A percentile compares a stretch with the other conserved stretches of the same genome.
These are phyloP conservation scores for Teratosphaeria gauchensis DNA, from an alignment of 2,329 filamentous ascomycete genomes.

Conservation along the genomic window DNA sequence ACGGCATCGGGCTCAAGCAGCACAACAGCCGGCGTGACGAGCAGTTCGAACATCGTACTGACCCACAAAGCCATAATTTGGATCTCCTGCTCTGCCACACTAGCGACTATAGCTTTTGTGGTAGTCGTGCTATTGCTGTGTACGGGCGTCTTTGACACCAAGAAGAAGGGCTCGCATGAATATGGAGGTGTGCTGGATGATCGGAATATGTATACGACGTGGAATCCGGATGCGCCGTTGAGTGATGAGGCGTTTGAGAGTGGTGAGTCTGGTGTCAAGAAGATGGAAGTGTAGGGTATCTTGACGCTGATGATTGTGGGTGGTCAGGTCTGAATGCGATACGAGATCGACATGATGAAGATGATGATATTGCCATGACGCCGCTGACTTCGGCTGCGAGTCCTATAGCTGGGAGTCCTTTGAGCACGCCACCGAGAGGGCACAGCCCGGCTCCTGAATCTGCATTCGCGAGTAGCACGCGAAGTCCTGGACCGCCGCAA, in stretches of 20 bases:
- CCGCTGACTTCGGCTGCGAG: not conserved
- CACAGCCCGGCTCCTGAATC: not conserved
- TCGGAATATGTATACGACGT: conserved; percentile 5
- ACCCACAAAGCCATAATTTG: conserved; percentile 6
- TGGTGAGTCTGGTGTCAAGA: not conserved
- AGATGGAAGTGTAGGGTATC: too few species aligned
- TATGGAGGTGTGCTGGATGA: conserved; percentile 4
- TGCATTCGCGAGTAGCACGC: too few species aligned
- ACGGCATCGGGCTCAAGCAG: not conserved
- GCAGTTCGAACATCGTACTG: not conserved
- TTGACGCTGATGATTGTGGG: not conserved
- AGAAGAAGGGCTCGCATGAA: not conserved
- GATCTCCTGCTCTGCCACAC: conserved; percentile 4
- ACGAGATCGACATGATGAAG: not conserved
- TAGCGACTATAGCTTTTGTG: conserved; percentile 4
- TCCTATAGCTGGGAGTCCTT: not conserved
- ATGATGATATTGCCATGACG: not conserved
- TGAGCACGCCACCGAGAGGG: not conserved
- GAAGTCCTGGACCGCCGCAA: not conserved
- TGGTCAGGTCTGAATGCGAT: not conserved
- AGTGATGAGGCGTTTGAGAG: not conserved
- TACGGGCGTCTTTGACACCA: not conserved
- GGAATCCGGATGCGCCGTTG: conserved; percentile 3
- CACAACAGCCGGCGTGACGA: not conserved
- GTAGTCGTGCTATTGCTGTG: conserved; percentile 4